Conservation (phyloP, 2,329 filamentous ascomycete species). For the Fusarium xylarioides region DNA sequence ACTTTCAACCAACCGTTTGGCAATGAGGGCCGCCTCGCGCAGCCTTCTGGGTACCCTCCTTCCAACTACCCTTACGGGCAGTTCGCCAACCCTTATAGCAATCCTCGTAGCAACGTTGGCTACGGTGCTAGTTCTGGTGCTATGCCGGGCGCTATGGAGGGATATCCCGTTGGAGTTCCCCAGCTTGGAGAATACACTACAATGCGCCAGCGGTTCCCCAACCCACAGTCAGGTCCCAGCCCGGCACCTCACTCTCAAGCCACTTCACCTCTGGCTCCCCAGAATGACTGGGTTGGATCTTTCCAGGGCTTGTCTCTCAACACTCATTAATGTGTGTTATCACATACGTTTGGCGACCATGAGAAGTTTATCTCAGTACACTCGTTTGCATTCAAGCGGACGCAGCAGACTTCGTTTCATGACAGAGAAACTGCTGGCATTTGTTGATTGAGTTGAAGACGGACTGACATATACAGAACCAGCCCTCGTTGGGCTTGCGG, state of each 20-base stretch:
- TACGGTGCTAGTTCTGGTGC: slow-evolving; percentile 44
- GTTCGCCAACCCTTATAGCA: slow-evolving; percentile 47
- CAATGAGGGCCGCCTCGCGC: slow-evolving; percentile 53
- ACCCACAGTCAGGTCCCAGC: slow-evolving; percentile 50
- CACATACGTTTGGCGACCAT: slow-evolving; percentile 10
- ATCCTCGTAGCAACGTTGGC: slow-evolving; percentile 43
- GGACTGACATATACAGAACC: slow-evolving; percentile 20
- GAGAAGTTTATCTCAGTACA: slow-evolving; percentile 7
- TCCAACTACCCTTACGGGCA: slow-evolving; percentile 49
- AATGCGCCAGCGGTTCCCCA: slow-evolving; percentile 58
- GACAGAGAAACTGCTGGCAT: slow-evolving; percentile 13
- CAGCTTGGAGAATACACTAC: slow-evolving; percentile 56
- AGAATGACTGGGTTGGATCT: slow-evolving; percentile 68
- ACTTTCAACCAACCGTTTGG: slow-evolving; percentile 54
- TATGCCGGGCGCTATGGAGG: slow-evolving; percentile 45
- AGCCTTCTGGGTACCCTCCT: slow-evolving; percentile 49
- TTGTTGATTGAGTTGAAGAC: slow-evolving; percentile 8
- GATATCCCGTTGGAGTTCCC: slow-evolving; percentile 45
- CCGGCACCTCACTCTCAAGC: slow-evolving; percentile 49
- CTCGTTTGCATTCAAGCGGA: slow-evolving; percentile 8
- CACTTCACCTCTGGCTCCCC: slow-evolving; percentile 53
- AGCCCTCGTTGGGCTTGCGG: slow-evolving; percentile 13
- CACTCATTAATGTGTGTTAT: slow-evolving; percentile 55
- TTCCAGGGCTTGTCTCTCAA: slow-evolving; percentile 80
- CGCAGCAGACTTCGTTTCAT: neutral